Percentiles rank a stretch among this genome's conserved stretches.
Conservation (phyloP, 148 eudicot species). For the Rhododendron ferrugineum region DNA sequence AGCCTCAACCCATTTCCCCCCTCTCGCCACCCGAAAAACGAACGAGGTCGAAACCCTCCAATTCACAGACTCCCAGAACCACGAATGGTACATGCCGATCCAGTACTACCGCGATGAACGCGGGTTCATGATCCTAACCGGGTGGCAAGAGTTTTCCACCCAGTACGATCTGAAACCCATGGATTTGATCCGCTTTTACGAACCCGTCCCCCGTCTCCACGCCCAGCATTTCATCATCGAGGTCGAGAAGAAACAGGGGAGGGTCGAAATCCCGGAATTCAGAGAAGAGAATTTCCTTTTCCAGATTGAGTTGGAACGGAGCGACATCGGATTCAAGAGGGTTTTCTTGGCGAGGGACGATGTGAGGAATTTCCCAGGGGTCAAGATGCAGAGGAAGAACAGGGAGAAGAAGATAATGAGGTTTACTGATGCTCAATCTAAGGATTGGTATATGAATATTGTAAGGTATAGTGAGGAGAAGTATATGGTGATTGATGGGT, state of each 20-base stretch:
- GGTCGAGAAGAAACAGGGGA: neutral
- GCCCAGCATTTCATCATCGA: neutral
- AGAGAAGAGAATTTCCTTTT: neutral
- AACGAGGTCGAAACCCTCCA: neutral
- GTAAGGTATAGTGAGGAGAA: neutral
- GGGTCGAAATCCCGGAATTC: neutral
- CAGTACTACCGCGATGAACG: neutral
- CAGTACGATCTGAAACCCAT: neutral
- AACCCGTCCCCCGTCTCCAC: neutral
- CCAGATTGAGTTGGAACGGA: neutral
- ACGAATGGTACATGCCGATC: neutral
- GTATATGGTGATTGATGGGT: neutral
- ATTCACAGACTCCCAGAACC: neutral
- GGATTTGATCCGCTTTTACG: neutral
- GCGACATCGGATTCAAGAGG: neutral
- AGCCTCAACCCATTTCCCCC: neutral
- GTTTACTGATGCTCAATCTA: neutral
- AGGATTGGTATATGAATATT: neutral
- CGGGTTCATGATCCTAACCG: neutral
- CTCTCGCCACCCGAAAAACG: neutral
- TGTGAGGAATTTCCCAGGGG: neutral
- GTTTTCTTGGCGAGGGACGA: neutral
- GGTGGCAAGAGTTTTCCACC: neutral
- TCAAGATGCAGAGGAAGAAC: neutral
- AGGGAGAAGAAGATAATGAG: neutral